A percentile compares a stretch with the other conserved stretches of the same genome.
phyloP scores from a whole-genome alignment of 371 early-diverging fungal genomes.

The Syncephalis plumigaleata region DNA sequence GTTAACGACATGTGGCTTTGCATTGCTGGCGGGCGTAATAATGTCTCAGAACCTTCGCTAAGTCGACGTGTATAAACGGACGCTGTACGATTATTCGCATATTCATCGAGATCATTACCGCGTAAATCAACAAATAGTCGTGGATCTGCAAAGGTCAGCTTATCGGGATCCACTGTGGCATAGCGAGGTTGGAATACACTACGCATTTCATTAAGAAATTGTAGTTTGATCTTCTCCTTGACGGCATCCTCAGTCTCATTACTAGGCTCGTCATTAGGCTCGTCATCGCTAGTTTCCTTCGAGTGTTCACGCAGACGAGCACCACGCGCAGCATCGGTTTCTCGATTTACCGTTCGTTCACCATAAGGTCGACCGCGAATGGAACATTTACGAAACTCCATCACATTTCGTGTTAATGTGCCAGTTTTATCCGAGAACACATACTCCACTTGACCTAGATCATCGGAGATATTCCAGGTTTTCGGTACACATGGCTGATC shows the following conservation, averaged over 20 bases:
- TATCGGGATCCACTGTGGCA: constrained; percentile 37
- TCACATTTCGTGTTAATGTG: constrained; percentile 87
- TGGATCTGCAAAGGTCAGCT: constrained; percentile 74
- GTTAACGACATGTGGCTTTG: neutral
- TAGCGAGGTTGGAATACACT: constrained; percentile 51
- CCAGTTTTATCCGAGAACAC: constrained; percentile 95
- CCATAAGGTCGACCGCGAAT: constrained; percentile 48
- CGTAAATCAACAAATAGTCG: constrained; percentile 45
- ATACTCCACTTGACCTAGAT: constrained; percentile 82
- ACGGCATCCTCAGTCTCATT: constrained; percentile 7
- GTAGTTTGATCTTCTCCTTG: constrained; percentile 29
- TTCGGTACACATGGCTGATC: constrained; percentile 51
- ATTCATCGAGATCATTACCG: constrained; percentile 2
- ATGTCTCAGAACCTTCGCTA: neutral
- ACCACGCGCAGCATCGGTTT: constrained; percentile 37
- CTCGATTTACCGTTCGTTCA: constrained; percentile 42
- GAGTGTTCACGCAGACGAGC: constrained; percentile 21
- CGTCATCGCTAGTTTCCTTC: constrained; percentile 3
- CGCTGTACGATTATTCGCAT: too few relatives aligned
- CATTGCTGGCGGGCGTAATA: neutral
- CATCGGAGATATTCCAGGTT: constrained; percentile 89
- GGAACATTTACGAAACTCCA: constrained; percentile 67
- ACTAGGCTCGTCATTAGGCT: constrained; percentile 7
- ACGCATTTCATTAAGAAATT: constrained; percentile 34
- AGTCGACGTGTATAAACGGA: neutral